Evolutionary conservation across 2,329 filamentous ascomycete species (phyloP), one percentile per base, ranked within the genome.

Genomic region (Sphaerulina vaccinii): DNA sequence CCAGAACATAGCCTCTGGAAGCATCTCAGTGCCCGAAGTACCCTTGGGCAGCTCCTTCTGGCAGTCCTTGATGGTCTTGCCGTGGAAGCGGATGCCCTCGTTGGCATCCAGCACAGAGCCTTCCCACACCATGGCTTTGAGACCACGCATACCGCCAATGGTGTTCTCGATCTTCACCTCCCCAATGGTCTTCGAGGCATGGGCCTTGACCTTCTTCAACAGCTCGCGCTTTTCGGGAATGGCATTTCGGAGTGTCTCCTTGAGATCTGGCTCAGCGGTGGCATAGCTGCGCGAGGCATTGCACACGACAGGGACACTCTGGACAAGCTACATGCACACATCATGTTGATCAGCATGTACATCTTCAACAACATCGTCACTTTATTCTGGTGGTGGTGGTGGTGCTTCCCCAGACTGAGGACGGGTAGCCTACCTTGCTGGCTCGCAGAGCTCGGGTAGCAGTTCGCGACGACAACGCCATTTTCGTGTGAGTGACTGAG

Each of bases 1-100:
- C 93, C 93, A 99, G 81, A 99, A 99, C 93, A 99, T 99, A 72
- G 92, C 85, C 75, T 99, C 93, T 41, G 93, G 93, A 10, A 97
- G 82, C 93, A 97, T 99, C 76, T 97, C 92, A 5, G 90, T 95
- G 65, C 92, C 90, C 2, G 87, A 83, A 54, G 82, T 90, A 62
- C 92, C 93, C 79, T 96, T 97, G 70, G 93, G 91, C 13, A 97
- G 84, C 71, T 90, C 86, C 62, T 85, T 83, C 70, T 97, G 93
- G 78, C 93, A 99, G 70, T 99, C 92, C 76, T 95, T 95, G 79
- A 99, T 99, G 59, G 91, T 96, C 67, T 87, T 87, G 70, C 93
- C 93, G 71, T 97, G 93, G 80, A 99, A 99, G 59, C 92, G 88
- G 70, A 99, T 99, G 54, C 93, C 93, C 76, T 97, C 91, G 68